Evolutionary conservation across 192 early-diverging fungal genomes (phyloP).

Genomic region (Mortierella alpina): DNA sequence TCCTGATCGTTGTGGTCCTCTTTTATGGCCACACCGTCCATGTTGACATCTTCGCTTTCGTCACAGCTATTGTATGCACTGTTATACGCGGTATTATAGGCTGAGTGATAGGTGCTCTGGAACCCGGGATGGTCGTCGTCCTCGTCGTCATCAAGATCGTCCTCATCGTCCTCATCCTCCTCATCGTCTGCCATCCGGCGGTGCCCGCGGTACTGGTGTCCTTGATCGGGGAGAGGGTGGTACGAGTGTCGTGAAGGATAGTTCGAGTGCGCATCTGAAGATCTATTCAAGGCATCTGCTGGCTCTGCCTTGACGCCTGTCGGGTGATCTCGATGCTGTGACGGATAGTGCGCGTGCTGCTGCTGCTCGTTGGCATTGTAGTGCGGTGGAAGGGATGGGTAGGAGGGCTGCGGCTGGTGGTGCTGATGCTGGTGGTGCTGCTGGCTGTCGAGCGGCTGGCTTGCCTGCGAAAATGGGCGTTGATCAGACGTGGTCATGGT

Average conservation of each 20-base stretch:
- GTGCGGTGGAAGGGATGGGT: background rate
- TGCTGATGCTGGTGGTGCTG: slow-evolving; percentile 14
- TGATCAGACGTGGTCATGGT: slow-evolving; percentile 3
- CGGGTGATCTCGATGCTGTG: slow-evolving; percentile 3
- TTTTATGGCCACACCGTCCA: slow-evolving; percentile 41
- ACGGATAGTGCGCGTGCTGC: background rate
- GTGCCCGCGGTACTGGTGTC: slow-evolving; percentile 20
- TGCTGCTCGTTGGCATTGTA: slow-evolving; percentile 7
- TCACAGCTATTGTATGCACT: slow-evolving; percentile 46
- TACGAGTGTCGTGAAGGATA: background rate
- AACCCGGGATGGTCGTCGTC: slow-evolving; percentile 33
- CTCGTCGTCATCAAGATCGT: slow-evolving; percentile 22
- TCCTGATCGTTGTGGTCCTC: slow-evolving; percentile 36
- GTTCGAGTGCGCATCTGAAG: background rate
- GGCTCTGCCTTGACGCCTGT: background rate
- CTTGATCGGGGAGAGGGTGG: slow-evolving; percentile 1
- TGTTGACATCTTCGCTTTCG: slow-evolving; percentile 47
- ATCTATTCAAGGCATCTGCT: background rate
- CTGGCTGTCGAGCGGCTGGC: background rate
- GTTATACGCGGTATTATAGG: slow-evolving; percentile 43
- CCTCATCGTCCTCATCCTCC: slow-evolving; percentile 30
- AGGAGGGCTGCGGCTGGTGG: background rate
- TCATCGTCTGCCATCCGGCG: slow-evolving; percentile 22
- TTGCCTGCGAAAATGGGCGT: slow-evolving; percentile 3
- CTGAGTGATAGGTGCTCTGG: slow-evolving; percentile 29